These are phyloP conservation scores for Dryas octopetala DNA, from an alignment of 306 rosid species.

Conservation along the genomic window DNA sequence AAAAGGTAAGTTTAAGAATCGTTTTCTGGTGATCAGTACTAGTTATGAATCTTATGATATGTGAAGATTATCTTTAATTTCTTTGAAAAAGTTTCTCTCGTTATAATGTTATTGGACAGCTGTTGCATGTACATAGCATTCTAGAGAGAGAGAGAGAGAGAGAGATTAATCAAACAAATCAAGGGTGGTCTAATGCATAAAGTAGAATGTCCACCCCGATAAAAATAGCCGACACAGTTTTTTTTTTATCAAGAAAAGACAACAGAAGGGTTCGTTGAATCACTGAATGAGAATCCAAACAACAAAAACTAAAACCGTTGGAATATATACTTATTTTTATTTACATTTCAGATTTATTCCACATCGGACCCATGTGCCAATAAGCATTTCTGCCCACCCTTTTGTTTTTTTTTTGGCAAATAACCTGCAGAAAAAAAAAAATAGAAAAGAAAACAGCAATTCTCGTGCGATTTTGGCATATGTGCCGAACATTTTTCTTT, in stretches of 20 bases:
- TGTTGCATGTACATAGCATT: too few relatives aligned
- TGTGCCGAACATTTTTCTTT: not conserved
- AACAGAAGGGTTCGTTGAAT: not conserved
- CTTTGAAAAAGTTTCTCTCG: too few relatives aligned
- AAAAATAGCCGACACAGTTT: not conserved
- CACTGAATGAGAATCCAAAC: not conserved
- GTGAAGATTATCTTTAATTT: too few relatives aligned
- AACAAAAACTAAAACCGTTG: not conserved
- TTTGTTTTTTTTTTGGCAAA: too few relatives aligned
- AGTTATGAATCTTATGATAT: too few relatives aligned
- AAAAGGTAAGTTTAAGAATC: too few relatives aligned
- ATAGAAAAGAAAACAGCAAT: not conserved
- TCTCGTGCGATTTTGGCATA: not conserved
- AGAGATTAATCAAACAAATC: not conserved
- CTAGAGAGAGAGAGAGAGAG: not conserved
- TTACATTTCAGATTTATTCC: not conserved
- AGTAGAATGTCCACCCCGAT: not conserved
- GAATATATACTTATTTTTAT: not conserved
- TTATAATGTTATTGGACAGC: too few relatives aligned
- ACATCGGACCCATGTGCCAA: slow-evolving; percentile 7
- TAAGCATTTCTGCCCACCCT: slow-evolving; percentile 12
- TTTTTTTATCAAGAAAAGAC: not conserved
- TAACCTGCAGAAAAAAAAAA: not conserved
- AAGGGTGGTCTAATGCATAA: not conserved
- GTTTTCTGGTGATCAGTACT: too few relatives aligned